These are phyloP conservation scores for Lodderomyces pseudojiufengensis DNA, from an alignment of 1,139 yeast species.

Conservation along the genomic window DNA sequence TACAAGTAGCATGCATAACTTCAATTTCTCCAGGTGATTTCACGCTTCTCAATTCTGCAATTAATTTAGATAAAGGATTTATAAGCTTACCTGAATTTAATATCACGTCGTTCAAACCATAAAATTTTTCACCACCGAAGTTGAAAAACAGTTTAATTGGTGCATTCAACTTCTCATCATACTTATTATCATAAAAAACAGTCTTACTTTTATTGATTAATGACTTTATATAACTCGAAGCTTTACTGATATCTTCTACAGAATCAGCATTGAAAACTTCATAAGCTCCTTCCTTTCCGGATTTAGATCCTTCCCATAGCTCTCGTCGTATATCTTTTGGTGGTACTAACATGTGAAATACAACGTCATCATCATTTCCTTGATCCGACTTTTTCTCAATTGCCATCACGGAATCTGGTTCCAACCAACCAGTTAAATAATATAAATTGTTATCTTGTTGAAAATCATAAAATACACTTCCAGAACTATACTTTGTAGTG, in stretches of 20 bases:
- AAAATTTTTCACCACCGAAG: constrained; percentile 8
- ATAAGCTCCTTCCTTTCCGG: constrained; percentile 79
- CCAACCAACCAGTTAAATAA: constrained; percentile 90
- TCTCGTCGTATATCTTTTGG: constrained; percentile 75
- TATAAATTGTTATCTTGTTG: constrained; percentile 88
- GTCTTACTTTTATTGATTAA: constrained; percentile 45
- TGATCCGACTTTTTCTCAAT: constrained; percentile 56
- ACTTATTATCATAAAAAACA: constrained; percentile 48
- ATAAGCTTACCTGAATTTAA: constrained; percentile 30
- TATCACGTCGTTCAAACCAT: constrained; percentile 21
- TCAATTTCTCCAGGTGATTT: constrained; percentile 75
- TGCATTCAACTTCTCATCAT: constrained; percentile 11
- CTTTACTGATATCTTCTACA: constrained; percentile 48
- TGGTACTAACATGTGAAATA: constrained; percentile 80
- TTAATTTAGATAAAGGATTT: constrained; percentile 41
- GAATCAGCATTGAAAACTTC: constrained; percentile 87
- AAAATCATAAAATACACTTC: constrained; percentile 86
- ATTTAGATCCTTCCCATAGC: constrained; percentile 92
- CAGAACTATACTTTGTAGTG: constrained; percentile 73
- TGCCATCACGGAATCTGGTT: constrained; percentile 78
- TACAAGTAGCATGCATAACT: constrained; percentile 79
- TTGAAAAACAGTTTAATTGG: constrained; percentile 11
- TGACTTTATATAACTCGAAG: constrained; percentile 41
- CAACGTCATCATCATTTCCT: constrained; percentile 48
- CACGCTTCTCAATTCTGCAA: constrained; percentile 59